Evolutionary conservation across 2,329 filamentous ascomycete genomes (phyloP).

Genomic region (Fonsecaea multimorphosa): DNA sequence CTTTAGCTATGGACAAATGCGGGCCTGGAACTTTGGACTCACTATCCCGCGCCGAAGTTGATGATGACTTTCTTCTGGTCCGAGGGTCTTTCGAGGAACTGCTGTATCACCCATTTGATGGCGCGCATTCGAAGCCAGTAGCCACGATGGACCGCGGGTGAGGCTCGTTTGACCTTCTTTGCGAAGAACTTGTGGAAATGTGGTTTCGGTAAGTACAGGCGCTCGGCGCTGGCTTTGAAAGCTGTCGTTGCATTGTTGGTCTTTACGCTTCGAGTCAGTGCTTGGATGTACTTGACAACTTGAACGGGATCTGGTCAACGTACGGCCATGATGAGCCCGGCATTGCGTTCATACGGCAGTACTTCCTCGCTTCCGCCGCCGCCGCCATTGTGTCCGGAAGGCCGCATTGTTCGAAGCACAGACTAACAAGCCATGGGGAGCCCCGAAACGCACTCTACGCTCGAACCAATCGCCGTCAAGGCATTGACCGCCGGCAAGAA

Average conservation of each 20-base stretch:
- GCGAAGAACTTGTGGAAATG: conserved; percentile 91
- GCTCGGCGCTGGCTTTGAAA: conserved; percentile 90
- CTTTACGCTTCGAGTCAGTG: conserved; percentile 46
- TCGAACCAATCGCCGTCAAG: background rate
- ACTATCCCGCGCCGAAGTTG: conserved; percentile 40
- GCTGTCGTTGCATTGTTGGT: conserved; percentile 92
- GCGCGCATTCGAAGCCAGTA: conserved; percentile 86
- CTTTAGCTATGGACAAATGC: background rate
- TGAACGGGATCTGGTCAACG: background rate
- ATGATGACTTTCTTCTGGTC: conserved; percentile 41
- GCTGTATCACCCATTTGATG: conserved; percentile 76
- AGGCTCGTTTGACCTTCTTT: conserved; percentile 77
- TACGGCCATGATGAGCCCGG: conserved; percentile 26
- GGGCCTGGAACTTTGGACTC: conserved; percentile 19
- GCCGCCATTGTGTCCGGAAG: background rate
- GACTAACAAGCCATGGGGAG: background rate
- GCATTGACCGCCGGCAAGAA: too few relatives aligned
- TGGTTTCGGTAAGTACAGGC: conserved; percentile 78
- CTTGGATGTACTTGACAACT: background rate
- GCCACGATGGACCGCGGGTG: conserved; percentile 85
- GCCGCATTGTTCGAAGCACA: background rate
- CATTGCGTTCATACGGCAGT: conserved; percentile 19
- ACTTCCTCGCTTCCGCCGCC: conserved; percentile 9
- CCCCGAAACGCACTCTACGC: background rate
- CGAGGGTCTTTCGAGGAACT: conserved; percentile 67